Evolutionary conservation across 164 flowering plant genomes (phyloP).

Genomic region (Annona squamosa): DNA sequence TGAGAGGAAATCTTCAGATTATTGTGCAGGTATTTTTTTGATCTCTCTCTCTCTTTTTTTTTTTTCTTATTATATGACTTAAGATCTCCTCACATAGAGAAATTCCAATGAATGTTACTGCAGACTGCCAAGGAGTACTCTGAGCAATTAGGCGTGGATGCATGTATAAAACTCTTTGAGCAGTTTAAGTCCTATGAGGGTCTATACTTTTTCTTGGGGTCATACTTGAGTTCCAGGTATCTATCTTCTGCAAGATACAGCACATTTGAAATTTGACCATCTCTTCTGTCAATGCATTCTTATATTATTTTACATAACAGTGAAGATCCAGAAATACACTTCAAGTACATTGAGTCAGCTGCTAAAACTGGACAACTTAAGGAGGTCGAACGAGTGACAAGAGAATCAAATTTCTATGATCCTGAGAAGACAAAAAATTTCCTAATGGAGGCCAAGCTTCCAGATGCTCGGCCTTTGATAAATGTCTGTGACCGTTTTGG

Average conservation of each 20-base stretch:
- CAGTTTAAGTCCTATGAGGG: conserved; percentile 99
- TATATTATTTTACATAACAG: conserved; percentile 31
- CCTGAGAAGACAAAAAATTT: conserved; percentile 97
- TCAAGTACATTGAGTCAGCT: conserved; percentile 98
- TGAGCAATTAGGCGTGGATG: conserved; percentile 94
- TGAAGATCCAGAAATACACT: conserved; percentile 99
- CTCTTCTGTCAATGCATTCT: conserved; percentile 2
- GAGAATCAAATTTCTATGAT: conserved; percentile 96
- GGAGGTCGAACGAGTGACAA: conserved; percentile 96
- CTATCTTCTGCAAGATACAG: background rate
- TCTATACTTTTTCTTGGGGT: conserved; percentile 91
- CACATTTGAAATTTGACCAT: background rate
- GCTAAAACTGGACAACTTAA: conserved; percentile 99
- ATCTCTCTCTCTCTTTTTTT: background rate
- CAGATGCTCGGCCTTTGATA: conserved; percentile 96
- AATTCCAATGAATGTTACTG: conserved; percentile 5
- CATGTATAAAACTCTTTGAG: conserved; percentile 94
- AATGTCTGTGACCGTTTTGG: conserved; percentile 99
- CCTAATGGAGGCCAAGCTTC: conserved; percentile 98
- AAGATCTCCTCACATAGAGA: conserved; percentile 1
- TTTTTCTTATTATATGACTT: background rate
- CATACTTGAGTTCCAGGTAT: conserved; percentile 95
- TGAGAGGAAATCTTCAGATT: conserved; percentile 97
- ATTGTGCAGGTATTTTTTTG: conserved; percentile 76
- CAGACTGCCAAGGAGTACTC: conserved; percentile 95